A percentile compares a stretch with the other conserved stretches of the same genome.
These are phyloP conservation scores for Hypoxylon intermedium DNA, from an alignment of 495 filamentous ascomycete genomes.

Conservation along the genomic window DNA sequence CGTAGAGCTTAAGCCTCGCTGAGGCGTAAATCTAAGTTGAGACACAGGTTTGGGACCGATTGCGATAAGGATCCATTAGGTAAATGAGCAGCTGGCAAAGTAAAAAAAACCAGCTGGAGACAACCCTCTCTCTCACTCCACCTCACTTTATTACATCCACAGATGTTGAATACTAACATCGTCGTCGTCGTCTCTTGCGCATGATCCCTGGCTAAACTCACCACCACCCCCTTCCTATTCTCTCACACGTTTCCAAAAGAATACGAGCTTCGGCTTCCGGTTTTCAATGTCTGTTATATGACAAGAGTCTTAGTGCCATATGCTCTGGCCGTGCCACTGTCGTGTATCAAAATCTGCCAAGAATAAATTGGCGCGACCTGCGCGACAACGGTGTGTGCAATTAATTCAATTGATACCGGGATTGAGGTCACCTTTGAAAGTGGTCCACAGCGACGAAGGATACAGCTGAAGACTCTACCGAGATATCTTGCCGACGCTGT, in stretches of 20 bases:
- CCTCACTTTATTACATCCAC: too few species aligned
- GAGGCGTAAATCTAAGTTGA: too few species aligned
- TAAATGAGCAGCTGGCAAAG: background rate
- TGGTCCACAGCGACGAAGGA: background rate
- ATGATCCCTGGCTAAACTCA: too few species aligned
- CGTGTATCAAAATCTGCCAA: constrained; percentile 9
- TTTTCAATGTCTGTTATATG: constrained; percentile 2
- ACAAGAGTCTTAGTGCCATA: background rate
- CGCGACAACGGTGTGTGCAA: too few species aligned
- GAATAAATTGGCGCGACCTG: constrained; percentile 22
- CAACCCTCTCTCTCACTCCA: background rate
- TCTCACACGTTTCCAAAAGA: too few species aligned
- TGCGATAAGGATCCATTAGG: background rate
- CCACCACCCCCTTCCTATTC: too few species aligned
- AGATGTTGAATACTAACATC: too few species aligned
- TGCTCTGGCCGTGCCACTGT: background rate
- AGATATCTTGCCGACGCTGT: constrained; percentile 33
- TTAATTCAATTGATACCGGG: constrained; percentile 28
- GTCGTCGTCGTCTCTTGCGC: too few species aligned
- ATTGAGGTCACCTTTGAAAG: constrained; percentile 24
- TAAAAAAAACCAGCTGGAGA: background rate
- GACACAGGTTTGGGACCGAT: background rate
- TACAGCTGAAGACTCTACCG: constrained; percentile 31
- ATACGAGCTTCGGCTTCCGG: background rate
- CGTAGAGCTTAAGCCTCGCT: too few species aligned